Evolutionary conservation across 2,329 filamentous ascomycete species (phyloP), one percentile per base, ranked within the genome.

Genomic region (Penicillium sp.): DNA sequence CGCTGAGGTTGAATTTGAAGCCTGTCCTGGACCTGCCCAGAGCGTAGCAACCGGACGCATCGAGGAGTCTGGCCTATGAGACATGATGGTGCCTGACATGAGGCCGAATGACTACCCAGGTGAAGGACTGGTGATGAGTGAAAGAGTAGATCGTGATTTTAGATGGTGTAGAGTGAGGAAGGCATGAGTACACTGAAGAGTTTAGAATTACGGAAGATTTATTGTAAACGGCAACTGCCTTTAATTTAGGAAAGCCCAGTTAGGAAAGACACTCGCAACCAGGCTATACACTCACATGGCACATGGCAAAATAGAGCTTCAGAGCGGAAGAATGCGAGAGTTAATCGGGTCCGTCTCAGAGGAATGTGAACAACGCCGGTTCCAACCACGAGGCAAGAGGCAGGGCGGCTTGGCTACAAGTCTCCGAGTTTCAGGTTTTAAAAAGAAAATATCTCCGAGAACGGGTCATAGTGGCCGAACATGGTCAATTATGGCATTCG

Each of bases 11-110:
- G 59, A 57, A 50, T 68, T 69, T 3, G 59, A 63, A 40, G 63
- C 63, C 29, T 56, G 63, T 4, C 62, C 66, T 11, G 66, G 58
- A 19, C 67, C 65, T 36, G 64, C 64, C 53, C 70, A 71, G 42
- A 70, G 56, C 43, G 65, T 67, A 56, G 67, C 65, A 41, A 66
- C 61, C 18, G 63, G 65, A n/a, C 58, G 60, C 49, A 63, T 53
- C 22, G 64, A 59, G 46, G 60, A 48, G 16, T 63, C 54, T 53
- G 49, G 51, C 18, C 50, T 43, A n/a, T 16, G n/a, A 42, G 53
- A 56, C 44, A 46, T 49, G 37, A 56, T 60, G 55, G 56, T 50
- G 25, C 30, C 25, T 29, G 41, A 46, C 29, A 49, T 46, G 6
- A 25, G 29, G 11, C 2, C 22, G 27, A 6, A 29, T 34, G n/a